Evolutionary conservation across 2,329 filamentous ascomycete species (phyloP), one percentile per base, ranked within the genome.

Genomic region (Cercospora nicotianae): DNA sequence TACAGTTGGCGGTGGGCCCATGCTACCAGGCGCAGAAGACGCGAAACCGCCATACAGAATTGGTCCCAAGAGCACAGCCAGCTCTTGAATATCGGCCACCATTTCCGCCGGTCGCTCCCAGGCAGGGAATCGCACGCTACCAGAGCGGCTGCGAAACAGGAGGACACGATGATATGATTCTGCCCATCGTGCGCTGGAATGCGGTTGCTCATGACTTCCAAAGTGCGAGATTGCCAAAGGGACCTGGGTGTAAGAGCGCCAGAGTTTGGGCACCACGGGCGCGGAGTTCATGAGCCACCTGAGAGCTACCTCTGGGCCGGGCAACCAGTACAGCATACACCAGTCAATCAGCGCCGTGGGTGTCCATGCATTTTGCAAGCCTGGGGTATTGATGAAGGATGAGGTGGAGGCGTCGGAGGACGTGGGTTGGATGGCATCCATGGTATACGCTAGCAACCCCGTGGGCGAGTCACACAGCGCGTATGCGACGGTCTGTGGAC

Each of bases 261-360:
- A 79, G 12, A 75, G 72, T n/a, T 70, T 62, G 7, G 68, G 60
- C 9, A 70, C 30, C 45, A 73, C 67, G 3, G 68, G 58, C 9
- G 68, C 64, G 5, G 79, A 79, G 68, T 80, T 79, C 9, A 75
- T 76, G 12, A 83, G 75, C 81, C 81, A 89, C 28, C 87, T 80
- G 72, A 90, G 77, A 3, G 83, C 84, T 1, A 84, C 84, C 73
- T 91, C 89, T 0, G 88, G 88, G 0, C 89, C 89, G 0, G 89
- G 88, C 0, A 91, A 77, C 89, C 89, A 91, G 23, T 87, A 85
- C 30, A 90, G 78, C 75, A 87, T 85, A 1, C 87, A 85, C 72
- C 89, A 80, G 18, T 86, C 87, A 67, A 91, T 81, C 26, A 91
- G 80, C 64, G 90, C 86, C 1, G 78, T 79, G 5, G 77, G 76